Evolutionary conservation across 345 rosid genomes (phyloP).

Genomic region (Salix koriyanagi): DNA sequence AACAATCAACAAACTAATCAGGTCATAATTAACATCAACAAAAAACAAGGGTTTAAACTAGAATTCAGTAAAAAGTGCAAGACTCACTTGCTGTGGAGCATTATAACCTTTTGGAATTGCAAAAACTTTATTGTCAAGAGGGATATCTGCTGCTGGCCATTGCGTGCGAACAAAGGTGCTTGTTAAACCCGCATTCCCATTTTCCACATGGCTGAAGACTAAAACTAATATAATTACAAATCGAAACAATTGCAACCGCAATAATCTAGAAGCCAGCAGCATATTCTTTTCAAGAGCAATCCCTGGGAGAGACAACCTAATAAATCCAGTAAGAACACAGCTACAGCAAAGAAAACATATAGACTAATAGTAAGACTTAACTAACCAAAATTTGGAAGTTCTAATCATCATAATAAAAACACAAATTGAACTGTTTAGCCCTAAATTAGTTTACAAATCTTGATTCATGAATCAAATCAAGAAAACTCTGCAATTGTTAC

Average conservation of each 20-base stretch:
- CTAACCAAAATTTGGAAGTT: too few species aligned
- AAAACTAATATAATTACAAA: background rate
- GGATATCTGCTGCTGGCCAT: slow-evolving; percentile 36
- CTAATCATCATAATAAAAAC: too few species aligned
- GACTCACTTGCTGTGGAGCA: slow-evolving; percentile 44
- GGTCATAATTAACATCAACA: background rate
- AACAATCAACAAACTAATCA: background rate
- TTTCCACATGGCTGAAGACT: background rate
- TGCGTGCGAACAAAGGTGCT: slow-evolving; percentile 36
- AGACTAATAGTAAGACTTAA: background rate
- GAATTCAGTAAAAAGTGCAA: background rate
- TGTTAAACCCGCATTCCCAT: slow-evolving; percentile 29
- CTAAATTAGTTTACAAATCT: too few species aligned
- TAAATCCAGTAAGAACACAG: background rate
- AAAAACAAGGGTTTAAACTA: background rate
- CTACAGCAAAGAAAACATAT: background rate
- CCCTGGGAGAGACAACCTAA: too few species aligned
- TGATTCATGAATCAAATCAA: too few species aligned
- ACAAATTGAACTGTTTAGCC: too few species aligned
- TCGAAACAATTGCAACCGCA: background rate
- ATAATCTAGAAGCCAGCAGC: background rate
- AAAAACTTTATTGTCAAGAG: slow-evolving; percentile 38
- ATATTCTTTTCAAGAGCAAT: background rate
- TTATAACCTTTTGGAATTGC: slow-evolving; percentile 36
- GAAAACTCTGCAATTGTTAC: too few species aligned